Percentiles rank a stretch among this genome's conserved stretches.
phyloP scores from a whole-genome alignment of 306 rosid genomes.

The Casuarina cunninghamiana region DNA sequence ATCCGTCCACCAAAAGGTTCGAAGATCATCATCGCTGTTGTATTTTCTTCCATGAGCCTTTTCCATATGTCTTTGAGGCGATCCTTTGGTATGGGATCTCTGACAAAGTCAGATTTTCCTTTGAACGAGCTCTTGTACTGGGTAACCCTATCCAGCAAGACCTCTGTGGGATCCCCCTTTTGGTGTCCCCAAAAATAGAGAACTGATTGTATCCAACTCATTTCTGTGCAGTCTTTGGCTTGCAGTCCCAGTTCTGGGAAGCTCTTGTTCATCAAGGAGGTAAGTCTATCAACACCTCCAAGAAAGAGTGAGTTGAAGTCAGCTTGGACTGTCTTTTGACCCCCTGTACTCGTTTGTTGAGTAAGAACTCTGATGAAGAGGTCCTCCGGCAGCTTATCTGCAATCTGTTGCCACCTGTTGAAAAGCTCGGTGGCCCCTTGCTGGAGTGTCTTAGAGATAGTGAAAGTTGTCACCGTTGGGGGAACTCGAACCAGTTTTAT shows the following conservation, averaged over 20 bases:
- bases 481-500: constrained; percentile 61
- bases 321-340: constrained; percentile 28
- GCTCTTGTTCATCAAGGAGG: constrained; percentile 18
- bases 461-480: constrained; percentile 53
- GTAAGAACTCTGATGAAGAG: constrained; percentile 46
- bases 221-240: constrained; percentile 47
- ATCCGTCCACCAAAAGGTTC: constrained; percentile 65
- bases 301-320: constrained; percentile 41
- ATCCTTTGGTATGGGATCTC: constrained; percentile 42
- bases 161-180: too few relatives aligned
- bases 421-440: constrained; percentile 51
- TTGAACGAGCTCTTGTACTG: constrained; percentile 43
- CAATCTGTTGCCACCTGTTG: constrained; percentile 54
- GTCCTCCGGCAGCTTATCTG: constrained; percentile 43
- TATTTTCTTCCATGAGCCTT: constrained; percentile 34
- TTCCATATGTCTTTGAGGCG: constrained; percentile 47
- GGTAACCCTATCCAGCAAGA: too few relatives aligned
- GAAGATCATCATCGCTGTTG: constrained; percentile 34
- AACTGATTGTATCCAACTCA: constrained; percentile 69
- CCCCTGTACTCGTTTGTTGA: constrained; percentile 15
- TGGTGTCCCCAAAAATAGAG: constrained; percentile 30
- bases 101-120: constrained; percentile 68
- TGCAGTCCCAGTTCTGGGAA: constrained; percentile 65
- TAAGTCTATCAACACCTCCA: constrained; percentile 28
- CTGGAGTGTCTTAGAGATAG: constrained; percentile 36